Base-by-base conservation (phyloP, 805 yeast genomes). In the Spathaspora arborariae region DNA sequence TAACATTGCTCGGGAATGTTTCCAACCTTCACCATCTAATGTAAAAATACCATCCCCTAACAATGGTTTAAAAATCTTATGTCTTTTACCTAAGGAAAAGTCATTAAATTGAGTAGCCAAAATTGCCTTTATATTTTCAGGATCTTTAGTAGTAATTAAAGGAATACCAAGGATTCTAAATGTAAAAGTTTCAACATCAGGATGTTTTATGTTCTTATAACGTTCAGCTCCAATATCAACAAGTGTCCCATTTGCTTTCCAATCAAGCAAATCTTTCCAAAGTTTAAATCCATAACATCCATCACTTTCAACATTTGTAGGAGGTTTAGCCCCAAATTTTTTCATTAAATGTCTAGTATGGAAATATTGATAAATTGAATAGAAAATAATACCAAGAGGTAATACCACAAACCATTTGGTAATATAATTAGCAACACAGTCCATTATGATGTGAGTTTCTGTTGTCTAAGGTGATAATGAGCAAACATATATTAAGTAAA, bases 31-130 rank as follows among this genome's bases (percentile, higher is more conserved):
- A 18, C 67, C 66, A 49, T 70, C 75, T 50, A 70, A 58, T 6
- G 76, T 71, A 54, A 71, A 71, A 38, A 70, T 69, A 19, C 76
- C 76, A 49, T 71, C 74, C 5, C 75, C 75, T 30, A 70, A 58
- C 36, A 70, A 56, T 2, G 74, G 72, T 42, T 48, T 45, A 49
- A 70, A 68, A 38, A 65, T 70, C 4, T 58, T 53, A 49, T 70
- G 70, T 58, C 76, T 65, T 20, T 56, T 51, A 2, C 75, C 76
- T 45, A 71, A 60, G 38, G 62, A 63, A 47, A 68, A 71, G 43
- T 71, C 75, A 47, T 61, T 64, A 47, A 70, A 71, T 45, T 69
- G 75, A 20, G 74, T 69, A 36, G 73, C 72, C 55, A 71, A 65
- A 4, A 71, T 46, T 5, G 75, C 74, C 51, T 70, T 71, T 42